A percentile compares a stretch with the other conserved stretches of the same genome.
phyloP scores from a whole-genome alignment of 208 protist genomes.

The Novymonas esmeraldas region DNA sequence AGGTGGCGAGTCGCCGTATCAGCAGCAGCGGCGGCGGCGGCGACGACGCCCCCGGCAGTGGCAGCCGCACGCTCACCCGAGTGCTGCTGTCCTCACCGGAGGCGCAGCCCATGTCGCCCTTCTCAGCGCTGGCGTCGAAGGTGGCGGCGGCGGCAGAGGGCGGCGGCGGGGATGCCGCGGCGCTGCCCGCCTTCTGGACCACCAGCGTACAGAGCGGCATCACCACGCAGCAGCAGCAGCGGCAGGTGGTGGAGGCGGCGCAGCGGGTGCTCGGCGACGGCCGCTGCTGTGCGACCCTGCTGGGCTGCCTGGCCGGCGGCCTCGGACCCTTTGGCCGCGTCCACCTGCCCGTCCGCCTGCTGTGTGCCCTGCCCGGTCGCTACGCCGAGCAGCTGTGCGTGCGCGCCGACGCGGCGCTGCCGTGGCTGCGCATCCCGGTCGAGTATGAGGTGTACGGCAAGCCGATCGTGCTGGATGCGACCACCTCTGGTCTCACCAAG shows the following conservation, averaged over 20 bases:
- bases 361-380: conserved; percentile 76
- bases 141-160: background rate
- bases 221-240: conserved; percentile 47
- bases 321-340: conserved; percentile 37
- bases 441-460: conserved; percentile 70
- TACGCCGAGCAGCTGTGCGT: conserved; percentile 78
- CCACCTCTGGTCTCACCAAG: conserved; percentile 74
- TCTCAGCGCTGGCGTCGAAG: conserved; percentile 5
- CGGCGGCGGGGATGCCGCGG: background rate
- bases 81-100: background rate
- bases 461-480: conserved; percentile 79
- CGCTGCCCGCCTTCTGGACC: conserved; percentile 63
- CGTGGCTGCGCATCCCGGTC: conserved; percentile 58
- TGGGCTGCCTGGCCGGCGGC: conserved; percentile 15
- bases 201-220: conserved; percentile 62
- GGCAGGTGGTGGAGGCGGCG: conserved; percentile 53
- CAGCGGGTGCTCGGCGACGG: conserved; percentile 81
- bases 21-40: background rate
- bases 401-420: conserved; percentile 43
- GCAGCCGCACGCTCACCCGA: background rate
- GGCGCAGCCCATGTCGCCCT: conserved; percentile 5
- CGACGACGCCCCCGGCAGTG: background rate
- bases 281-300: conserved; percentile 58
- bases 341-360: conserved; percentile 43
- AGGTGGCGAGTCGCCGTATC: background rate